These are phyloP conservation scores for Phytophthora colocasiae DNA, from an alignment of 352 stramenopile genomes.

Conservation along the genomic window DNA sequence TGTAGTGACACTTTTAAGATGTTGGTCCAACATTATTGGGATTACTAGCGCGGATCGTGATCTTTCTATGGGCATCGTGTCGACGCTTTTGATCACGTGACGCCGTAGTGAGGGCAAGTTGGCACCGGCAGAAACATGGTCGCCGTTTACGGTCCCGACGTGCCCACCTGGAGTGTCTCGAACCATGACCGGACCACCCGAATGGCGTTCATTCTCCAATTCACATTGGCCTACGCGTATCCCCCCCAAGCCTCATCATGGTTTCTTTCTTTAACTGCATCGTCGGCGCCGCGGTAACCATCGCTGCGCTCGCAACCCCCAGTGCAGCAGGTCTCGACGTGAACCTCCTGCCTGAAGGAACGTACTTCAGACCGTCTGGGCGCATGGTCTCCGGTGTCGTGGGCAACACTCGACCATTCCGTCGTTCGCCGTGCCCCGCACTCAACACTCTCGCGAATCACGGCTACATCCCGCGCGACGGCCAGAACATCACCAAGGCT, in stretches of 20 bases:
- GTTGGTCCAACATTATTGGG: background rate
- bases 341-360: constrained; percentile 28
- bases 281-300: background rate
- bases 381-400: constrained; percentile 40
- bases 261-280: constrained; percentile 36
- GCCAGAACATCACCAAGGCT: constrained; percentile 47
- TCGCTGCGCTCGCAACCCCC: constrained; percentile 10
- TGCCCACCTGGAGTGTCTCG: background rate
- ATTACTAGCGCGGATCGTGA: background rate
- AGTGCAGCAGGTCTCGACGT: constrained; percentile 26
- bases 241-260: constrained; percentile 10
- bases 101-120: background rate
- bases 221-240: constrained; percentile 4
- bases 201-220: constrained; percentile 33
- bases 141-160: constrained; percentile 6
- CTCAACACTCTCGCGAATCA: constrained; percentile 70
- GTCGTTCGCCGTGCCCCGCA: constrained; percentile 52
- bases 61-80: background rate
- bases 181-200: constrained; percentile 2
- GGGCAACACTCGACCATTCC: constrained; percentile 30
- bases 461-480: constrained; percentile 56
- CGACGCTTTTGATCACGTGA: constrained; percentile 6
- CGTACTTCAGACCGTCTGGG: constrained; percentile 46
- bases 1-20: background rate
- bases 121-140: constrained; percentile 8